Percentiles rank a stretch among this genome's conserved stretches.
Conservation (phyloP, 1,139 yeast species). For the Protomyces gravidus region DNA sequence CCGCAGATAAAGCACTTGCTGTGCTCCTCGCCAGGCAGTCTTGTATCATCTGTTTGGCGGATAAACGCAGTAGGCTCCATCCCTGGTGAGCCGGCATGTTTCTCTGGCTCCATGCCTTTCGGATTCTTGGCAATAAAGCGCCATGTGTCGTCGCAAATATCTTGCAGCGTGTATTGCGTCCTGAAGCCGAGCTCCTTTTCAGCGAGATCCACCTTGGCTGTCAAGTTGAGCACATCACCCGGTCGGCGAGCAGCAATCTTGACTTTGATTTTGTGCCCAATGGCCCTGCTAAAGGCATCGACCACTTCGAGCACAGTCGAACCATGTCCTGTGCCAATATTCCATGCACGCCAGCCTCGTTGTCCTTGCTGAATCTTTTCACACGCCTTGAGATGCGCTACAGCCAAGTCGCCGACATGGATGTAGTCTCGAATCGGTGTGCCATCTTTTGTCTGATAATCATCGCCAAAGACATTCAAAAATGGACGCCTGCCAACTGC, state of each 20-base stretch:
- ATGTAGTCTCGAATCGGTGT: constrained; percentile 80
- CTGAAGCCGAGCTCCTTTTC: constrained; percentile 62
- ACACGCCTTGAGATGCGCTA: constrained; percentile 72
- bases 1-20: constrained; percentile 19
- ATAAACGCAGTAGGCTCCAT: constrained; percentile 17
- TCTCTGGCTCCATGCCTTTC: constrained; percentile 25
- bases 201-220: constrained; percentile 69
- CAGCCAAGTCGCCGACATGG: constrained; percentile 78
- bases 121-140: constrained; percentile 71
- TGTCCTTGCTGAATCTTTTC: constrained; percentile 48
- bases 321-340: constrained; percentile 76
- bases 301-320: constrained; percentile 71
- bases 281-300: constrained; percentile 61
- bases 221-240: constrained; percentile 75
- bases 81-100: constrained; percentile 22
- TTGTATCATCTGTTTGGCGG: neutral
- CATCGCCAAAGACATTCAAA: constrained; percentile 59
- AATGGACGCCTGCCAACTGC: constrained; percentile 69
- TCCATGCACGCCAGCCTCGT: constrained; percentile 69
- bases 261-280: constrained; percentile 63
- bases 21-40: constrained; percentile 21
- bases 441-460: constrained; percentile 65
- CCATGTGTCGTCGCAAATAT: constrained; percentile 74
- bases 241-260: constrained; percentile 62
- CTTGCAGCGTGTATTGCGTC: constrained; percentile 54